A percentile compares a stretch with the other conserved stretches of the same genome.
Evolutionary conservation across 768 basidiomycete genomes (phyloP).

Genomic region (Kwoniella botswanensis): DNA sequence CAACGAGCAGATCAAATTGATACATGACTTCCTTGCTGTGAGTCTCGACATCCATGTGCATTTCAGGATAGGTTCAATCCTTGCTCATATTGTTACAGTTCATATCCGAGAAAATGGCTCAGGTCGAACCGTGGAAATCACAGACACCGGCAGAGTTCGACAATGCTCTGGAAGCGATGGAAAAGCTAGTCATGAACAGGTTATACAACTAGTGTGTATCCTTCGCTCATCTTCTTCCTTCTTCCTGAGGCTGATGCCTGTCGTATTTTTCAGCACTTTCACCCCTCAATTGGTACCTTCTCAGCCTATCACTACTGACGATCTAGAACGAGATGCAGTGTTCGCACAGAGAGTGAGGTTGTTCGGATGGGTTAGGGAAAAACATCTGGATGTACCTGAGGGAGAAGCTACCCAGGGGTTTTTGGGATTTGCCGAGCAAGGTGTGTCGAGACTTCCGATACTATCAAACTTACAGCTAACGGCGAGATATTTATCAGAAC

Average conservation of each 20-base stretch:
- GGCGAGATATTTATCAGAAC: slow-evolving; percentile 62
- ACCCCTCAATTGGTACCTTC: slow-evolving; percentile 78
- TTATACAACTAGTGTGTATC: slow-evolving; percentile 86
- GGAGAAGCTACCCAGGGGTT: slow-evolving; percentile 70
- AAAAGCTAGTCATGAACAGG: slow-evolving; percentile 98
- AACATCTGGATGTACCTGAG: slow-evolving; percentile 87
- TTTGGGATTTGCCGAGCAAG: slow-evolving; percentile 61
- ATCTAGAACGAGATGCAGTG: slow-evolving; percentile 93
- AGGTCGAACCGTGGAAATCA: slow-evolving; percentile 69
- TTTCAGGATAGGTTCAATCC: neutral
- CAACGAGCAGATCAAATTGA: slow-evolving; percentile 90
- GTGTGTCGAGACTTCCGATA: slow-evolving; percentile 22
- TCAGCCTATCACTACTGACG: slow-evolving; percentile 85
- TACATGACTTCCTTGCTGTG: slow-evolving; percentile 89
- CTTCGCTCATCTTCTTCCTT: neutral
- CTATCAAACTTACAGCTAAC: neutral
- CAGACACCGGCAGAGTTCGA: slow-evolving; percentile 84
- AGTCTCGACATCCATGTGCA: slow-evolving; percentile 39
- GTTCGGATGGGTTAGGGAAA: slow-evolving; percentile 86
- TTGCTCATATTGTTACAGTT: slow-evolving; percentile 65
- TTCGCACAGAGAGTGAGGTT: slow-evolving; percentile 85
- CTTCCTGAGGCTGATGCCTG: neutral
- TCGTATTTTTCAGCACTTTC: no score
- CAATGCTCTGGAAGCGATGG: slow-evolving; percentile 97
- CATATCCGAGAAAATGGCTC: slow-evolving; percentile 80